Evolutionary conservation across 345 rosid genomes (phyloP).

Genomic region (Populus pruinosa): DNA sequence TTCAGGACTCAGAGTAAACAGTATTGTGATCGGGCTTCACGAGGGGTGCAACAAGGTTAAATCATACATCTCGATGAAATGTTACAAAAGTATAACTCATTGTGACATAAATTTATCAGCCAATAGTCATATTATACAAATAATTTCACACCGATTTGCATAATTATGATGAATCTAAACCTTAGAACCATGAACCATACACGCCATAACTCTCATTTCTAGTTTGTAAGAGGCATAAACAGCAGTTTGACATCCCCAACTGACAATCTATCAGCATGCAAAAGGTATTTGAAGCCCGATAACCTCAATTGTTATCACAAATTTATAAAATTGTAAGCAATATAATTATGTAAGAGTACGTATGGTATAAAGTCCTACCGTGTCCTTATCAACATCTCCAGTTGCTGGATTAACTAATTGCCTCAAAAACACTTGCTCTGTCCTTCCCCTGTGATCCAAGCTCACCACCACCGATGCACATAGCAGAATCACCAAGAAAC

Average conservation of each 20-base stretch:
- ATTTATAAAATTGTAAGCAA: constrained; percentile 2
- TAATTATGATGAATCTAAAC: not conserved
- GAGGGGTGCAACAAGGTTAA: not conserved
- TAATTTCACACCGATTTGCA: not conserved
- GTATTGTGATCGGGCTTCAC: not conserved
- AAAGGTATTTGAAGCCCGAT: not conserved
- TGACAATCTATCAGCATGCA: not conserved
- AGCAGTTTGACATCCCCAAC: not conserved
- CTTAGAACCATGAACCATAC: not conserved
- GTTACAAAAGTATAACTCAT: not conserved
- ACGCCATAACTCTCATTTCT: not conserved
- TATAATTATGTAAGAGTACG: constrained; percentile 3
- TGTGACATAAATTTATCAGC: not conserved
- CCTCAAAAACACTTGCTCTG: constrained; percentile 41
- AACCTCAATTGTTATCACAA: not conserved
- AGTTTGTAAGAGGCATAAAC: not conserved
- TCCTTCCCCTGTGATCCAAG: constrained; percentile 29
- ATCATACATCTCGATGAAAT: not conserved
- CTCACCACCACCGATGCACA: constrained; percentile 38
- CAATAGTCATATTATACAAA: not conserved
- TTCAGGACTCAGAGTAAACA: not conserved
- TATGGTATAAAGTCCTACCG: constrained; percentile 39
- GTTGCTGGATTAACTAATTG: constrained; percentile 47
- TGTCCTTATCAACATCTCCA: constrained; percentile 42
- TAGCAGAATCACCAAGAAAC: constrained; percentile 36